A percentile compares a stretch with the other conserved stretches of the same genome.
Evolutionary conservation across 768 basidiomycete genomes (phyloP).

Genomic region (Hypholoma sublateritium): DNA sequence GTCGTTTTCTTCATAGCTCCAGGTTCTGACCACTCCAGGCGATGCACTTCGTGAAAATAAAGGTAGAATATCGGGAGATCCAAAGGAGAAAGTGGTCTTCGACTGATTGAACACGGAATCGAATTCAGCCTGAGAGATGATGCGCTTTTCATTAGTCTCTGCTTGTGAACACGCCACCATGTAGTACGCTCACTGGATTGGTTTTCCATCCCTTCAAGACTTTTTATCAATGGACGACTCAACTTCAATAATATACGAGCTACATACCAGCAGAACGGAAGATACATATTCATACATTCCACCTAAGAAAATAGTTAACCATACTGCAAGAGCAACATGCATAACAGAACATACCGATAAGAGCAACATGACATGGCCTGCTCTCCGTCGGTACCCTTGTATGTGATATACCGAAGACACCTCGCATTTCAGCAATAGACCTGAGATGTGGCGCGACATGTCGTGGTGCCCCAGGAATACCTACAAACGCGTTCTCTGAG

Average conservation of each 20-base stretch:
- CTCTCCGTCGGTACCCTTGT: constrained; percentile 87
- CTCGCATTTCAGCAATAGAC: constrained; percentile 61
- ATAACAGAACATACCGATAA: constrained; percentile 55
- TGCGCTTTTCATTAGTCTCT: constrained; percentile 22
- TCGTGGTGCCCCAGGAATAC: constrained; percentile 44
- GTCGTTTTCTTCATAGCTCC: constrained; percentile 76
- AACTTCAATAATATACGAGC: not conserved
- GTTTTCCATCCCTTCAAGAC: constrained; percentile 74
- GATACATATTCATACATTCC: constrained; percentile 93
- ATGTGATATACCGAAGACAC: constrained; percentile 83
- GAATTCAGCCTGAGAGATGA: constrained; percentile 56
- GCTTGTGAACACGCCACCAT: not conserved
- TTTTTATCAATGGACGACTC: constrained; percentile 4
- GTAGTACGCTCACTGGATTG: constrained; percentile 57
- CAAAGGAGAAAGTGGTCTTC: constrained; percentile 75
- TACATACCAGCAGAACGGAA: constrained; percentile 74
- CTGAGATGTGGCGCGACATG: constrained; percentile 72
- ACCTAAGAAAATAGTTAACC: constrained; percentile 34
- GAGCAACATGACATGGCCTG: constrained; percentile 84
- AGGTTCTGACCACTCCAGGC: constrained; percentile 67
- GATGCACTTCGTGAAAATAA: constrained; percentile 79
- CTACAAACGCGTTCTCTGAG: constrained; percentile 56
- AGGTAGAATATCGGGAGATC: constrained; percentile 84
- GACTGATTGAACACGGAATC: constrained; percentile 90
- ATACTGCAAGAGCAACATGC: not conserved